Conservation (phyloP, 441 rosid species). For the Gossypium davidsonii region DNA sequence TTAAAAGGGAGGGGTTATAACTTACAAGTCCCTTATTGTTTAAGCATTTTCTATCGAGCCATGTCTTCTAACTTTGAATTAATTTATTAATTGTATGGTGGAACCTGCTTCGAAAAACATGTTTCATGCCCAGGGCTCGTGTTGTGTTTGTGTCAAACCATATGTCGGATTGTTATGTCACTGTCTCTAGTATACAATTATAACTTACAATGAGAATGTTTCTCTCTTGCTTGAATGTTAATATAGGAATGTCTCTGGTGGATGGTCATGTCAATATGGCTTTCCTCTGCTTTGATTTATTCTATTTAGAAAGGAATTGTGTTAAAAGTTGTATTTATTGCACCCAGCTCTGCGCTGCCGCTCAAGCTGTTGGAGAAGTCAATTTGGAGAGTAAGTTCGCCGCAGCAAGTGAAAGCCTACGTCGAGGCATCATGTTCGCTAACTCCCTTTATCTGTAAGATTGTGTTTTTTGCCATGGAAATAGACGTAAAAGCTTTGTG, state of each 20-base stretch:
- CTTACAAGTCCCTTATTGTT: not conserved
- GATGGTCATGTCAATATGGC: not conserved
- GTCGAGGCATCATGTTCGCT: slow-evolving; percentile 94
- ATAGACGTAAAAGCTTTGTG: not conserved
- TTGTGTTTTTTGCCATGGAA: not conserved
- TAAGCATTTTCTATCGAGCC: not conserved
- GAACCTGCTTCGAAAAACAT: not conserved
- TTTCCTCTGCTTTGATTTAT: not conserved
- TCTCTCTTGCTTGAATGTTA: not conserved
- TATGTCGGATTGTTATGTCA: not conserved
- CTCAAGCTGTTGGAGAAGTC: slow-evolving; percentile 80
- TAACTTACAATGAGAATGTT: not conserved
- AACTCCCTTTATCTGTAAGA: slow-evolving; percentile 77
- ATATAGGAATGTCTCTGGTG: not conserved
- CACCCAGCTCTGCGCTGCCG: slow-evolving; percentile 74
- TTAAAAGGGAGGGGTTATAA: too few relatives aligned
- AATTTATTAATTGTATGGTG: not conserved
- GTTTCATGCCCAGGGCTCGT: not conserved
- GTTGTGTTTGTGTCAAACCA: not conserved
- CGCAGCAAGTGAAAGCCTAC: slow-evolving; percentile 85
- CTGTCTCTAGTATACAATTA: not conserved
- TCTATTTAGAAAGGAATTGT: not conserved
- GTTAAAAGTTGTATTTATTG: not conserved
- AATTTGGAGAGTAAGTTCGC: slow-evolving; percentile 78
- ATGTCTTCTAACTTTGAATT: not conserved